A percentile compares a stretch with the other conserved stretches of the same genome.
Conservation (phyloP, 2,329 filamentous ascomycete genomes). For the Cercospora berteroae region DNA sequence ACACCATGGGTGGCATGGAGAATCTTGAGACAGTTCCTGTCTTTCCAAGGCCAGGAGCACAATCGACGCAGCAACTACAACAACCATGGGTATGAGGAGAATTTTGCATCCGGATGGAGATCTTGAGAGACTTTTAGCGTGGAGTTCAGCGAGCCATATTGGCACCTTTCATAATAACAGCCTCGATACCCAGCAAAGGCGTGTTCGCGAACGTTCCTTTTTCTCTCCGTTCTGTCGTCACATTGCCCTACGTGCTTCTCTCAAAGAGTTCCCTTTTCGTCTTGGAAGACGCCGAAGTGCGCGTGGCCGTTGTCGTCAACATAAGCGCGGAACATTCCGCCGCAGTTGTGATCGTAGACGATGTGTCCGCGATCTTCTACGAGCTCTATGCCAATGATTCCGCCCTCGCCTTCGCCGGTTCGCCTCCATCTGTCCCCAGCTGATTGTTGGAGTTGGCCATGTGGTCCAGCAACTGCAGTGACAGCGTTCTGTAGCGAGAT, state of each 20-base stretch:
- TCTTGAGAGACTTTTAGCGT: slow-evolving; percentile 6
- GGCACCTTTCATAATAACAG: slow-evolving; percentile 3
- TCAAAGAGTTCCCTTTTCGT: slow-evolving; percentile 10
- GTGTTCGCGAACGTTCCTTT: too few species aligned
- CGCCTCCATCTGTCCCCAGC: slow-evolving; percentile 70
- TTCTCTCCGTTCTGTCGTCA: too few species aligned
- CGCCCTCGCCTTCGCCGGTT: slow-evolving; percentile 77
- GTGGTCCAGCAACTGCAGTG: slow-evolving; percentile 63
- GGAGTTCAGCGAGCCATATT: slow-evolving; percentile 11
- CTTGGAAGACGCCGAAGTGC: slow-evolving; percentile 34
- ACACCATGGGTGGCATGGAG: slow-evolving; percentile 77
- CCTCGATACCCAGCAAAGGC: slow-evolving; percentile 10
- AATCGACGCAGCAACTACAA: slow-evolving; percentile 22
- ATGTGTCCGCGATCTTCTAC: slow-evolving; percentile 53
- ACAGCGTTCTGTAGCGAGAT: slow-evolving; percentile 57
- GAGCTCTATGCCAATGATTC: slow-evolving; percentile 78
- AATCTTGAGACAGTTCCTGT: slow-evolving; percentile 75
- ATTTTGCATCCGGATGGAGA: not conserved
- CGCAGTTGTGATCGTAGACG: slow-evolving; percentile 78
- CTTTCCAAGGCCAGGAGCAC: slow-evolving; percentile 73
- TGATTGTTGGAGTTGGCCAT: slow-evolving; percentile 70
- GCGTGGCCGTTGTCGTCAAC: slow-evolving; percentile 60
- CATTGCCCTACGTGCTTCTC: not conserved
- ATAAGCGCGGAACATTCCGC: slow-evolving; percentile 84
- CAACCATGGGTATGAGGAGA: slow-evolving; percentile 11